phyloP scores from a whole-genome alignment of 1,284 basidiomycete species.

The Malassezia globosa region DNA sequence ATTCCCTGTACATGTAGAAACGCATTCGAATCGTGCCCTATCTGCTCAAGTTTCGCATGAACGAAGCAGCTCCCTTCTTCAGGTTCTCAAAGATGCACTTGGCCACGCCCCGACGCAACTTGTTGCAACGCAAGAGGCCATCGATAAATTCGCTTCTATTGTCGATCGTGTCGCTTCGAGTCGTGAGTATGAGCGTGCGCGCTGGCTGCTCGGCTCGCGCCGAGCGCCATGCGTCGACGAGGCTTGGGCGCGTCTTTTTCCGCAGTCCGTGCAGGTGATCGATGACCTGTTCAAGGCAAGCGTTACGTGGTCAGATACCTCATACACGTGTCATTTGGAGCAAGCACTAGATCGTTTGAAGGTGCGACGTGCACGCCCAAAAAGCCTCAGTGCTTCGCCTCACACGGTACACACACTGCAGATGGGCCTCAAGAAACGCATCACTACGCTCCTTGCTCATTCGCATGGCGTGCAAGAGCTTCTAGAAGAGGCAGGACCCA shows the following conservation, averaged over 20 bases:
- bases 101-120: not conserved
- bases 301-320: not conserved
- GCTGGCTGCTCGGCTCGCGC: slow-evolving; percentile 1
- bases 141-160: slow-evolving; percentile 15
- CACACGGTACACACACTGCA: slow-evolving; percentile 19
- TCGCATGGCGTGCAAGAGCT: slow-evolving; percentile 12
- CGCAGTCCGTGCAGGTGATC: not conserved
- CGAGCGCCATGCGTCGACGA: not conserved
- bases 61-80: not conserved
- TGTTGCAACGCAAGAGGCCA: slow-evolving; percentile 4
- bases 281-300: not conserved
- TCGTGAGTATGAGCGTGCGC: slow-evolving; percentile 7
- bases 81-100: not conserved
- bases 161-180: slow-evolving; percentile 1
- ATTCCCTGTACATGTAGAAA: not conserved
- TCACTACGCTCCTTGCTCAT: slow-evolving; percentile 11
- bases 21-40: slow-evolving; percentile 9
- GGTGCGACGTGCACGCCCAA: slow-evolving; percentile 1
- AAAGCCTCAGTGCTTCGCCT: slow-evolving; percentile 4
- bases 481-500: not conserved
- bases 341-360: not conserved
- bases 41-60: slow-evolving; percentile 3
- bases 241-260: not conserved
- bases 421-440: not conserved
- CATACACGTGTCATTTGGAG: not conserved